phyloP scores from a whole-genome alignment of 2,329 filamentous ascomycete species.

The Sclerotiophoma versabilis region DNA sequence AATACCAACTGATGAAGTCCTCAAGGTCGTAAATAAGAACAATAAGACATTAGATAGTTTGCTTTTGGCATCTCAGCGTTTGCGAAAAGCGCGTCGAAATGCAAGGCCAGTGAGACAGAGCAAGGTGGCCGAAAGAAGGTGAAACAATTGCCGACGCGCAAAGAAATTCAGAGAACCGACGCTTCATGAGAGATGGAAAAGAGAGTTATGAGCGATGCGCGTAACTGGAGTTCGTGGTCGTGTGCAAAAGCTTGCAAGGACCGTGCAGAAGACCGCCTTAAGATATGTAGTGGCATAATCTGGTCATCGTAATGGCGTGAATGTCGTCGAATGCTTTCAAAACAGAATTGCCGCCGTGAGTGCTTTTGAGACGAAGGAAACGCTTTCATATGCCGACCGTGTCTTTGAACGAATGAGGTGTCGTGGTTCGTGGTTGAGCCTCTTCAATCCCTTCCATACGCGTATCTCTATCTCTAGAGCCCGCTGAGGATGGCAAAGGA shows the following conservation, averaged over 20 bases:
- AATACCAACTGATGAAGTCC: constrained; percentile 28
- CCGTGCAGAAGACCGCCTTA: constrained; percentile 47
- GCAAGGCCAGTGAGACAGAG: constrained; percentile 28
- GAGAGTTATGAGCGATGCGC: constrained; percentile 28
- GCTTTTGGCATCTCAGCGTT: constrained; percentile 43
- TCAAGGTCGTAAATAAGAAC: constrained; percentile 44
- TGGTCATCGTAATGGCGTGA: constrained; percentile 50
- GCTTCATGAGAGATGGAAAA: constrained; percentile 17
- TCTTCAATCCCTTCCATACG: constrained; percentile 51
- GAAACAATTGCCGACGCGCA: constrained; percentile 17
- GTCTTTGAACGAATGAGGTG: constrained; percentile 54
- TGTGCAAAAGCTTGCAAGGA: constrained; percentile 36
- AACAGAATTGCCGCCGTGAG: constrained; percentile 48
- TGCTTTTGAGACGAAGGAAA: constrained; percentile 50
- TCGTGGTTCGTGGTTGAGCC: constrained; percentile 48
- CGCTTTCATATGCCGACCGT: constrained; percentile 52
- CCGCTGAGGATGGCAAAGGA: constrained; percentile 43
- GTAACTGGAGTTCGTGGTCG: constrained; percentile 29
- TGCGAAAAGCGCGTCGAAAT: constrained; percentile 39
- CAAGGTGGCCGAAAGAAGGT: constrained; percentile 26
- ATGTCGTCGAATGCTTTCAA: constrained; percentile 50
- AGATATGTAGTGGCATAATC: constrained; percentile 30
- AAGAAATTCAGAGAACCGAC: constrained; percentile 18
- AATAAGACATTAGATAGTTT: constrained; percentile 48
- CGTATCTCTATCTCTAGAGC: constrained; percentile 42